A percentile compares a stretch with the other conserved stretches of the same genome.
These are phyloP conservation scores for Colletotrichum sp. DNA, from an alignment of 2,329 filamentous ascomycete genomes.

Conservation along the genomic window DNA sequence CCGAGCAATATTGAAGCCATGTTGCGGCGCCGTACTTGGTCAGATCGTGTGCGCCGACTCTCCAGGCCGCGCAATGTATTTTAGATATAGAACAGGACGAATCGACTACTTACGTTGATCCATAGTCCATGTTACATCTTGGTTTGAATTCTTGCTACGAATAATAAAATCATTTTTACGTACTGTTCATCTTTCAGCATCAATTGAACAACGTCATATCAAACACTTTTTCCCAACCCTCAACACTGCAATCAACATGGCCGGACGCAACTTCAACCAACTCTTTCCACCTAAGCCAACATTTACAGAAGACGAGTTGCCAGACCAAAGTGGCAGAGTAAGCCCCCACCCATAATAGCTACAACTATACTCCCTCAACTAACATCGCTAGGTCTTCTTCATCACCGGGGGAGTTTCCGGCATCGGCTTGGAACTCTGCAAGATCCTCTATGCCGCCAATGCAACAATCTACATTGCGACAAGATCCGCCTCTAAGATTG, in stretches of 20 bases:
- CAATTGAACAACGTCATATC: background rate
- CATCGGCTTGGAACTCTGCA: slow-evolving; percentile 56
- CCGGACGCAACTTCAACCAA: slow-evolving; percentile 14
- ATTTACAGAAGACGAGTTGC: slow-evolving; percentile 45
- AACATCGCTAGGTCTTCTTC: slow-evolving; percentile 45
- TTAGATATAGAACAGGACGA: background rate
- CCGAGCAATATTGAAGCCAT: background rate
- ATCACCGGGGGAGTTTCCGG: slow-evolving; percentile 48
- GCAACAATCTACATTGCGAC: slow-evolving; percentile 60
- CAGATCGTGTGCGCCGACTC: background rate
- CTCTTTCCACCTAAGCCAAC: slow-evolving; percentile 37
- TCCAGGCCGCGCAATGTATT: background rate
- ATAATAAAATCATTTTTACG: too few relatives aligned
- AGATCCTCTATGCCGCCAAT: slow-evolving; percentile 58
- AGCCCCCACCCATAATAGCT: background rate
- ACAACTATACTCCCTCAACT: too few relatives aligned
- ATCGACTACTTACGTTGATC: background rate
- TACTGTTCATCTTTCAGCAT: too few relatives aligned
- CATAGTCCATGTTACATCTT: background rate
- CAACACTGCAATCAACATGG: background rate
- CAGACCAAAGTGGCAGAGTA: slow-evolving; percentile 42
- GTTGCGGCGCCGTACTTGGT: background rate
- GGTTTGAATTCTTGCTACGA: too few relatives aligned
- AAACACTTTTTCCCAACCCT: background rate
- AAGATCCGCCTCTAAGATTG: slow-evolving; percentile 48